Evolutionary conservation across 768 basidiomycete genomes (phyloP).

Genomic region (Leccinellum albellum): DNA sequence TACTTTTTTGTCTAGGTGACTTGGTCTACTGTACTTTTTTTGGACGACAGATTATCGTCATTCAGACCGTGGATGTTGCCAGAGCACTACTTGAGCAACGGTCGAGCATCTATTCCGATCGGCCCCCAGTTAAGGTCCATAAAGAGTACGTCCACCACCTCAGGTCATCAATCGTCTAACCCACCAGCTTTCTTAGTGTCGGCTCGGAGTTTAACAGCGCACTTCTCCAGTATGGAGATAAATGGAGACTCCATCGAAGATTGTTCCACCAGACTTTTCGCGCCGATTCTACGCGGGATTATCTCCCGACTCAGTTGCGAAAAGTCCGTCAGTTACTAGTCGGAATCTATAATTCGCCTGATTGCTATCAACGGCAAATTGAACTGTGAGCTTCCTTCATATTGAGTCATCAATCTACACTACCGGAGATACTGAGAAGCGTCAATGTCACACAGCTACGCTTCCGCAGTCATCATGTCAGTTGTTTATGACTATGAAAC

Average conservation of each 20-base stretch:
- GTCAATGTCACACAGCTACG: slow-evolving; percentile 21
- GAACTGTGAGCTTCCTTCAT: slow-evolving; percentile 26
- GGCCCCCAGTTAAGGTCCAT: slow-evolving; percentile 29
- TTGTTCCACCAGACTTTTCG: slow-evolving; percentile 33
- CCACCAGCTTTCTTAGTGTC: slow-evolving; percentile 11
- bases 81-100: slow-evolving; percentile 36
- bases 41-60: slow-evolving; percentile 31
- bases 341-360: slow-evolving; percentile 21
- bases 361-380: slow-evolving; percentile 26
- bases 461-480: slow-evolving; percentile 32
- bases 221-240: slow-evolving; percentile 27
- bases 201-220: slow-evolving; percentile 32
- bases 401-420: not conserved
- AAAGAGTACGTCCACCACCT: slow-evolving; percentile 20
- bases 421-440: slow-evolving; percentile 3
- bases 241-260: slow-evolving; percentile 31
- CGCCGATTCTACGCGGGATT: slow-evolving; percentile 23
- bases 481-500: slow-evolving; percentile 33
- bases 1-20: slow-evolving; percentile 21
- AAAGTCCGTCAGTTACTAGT: slow-evolving; percentile 26
- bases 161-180: slow-evolving; percentile 1
- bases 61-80: slow-evolving; percentile 31
- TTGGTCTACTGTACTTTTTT: slow-evolving; percentile 31
- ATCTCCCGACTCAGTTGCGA: slow-evolving; percentile 26
- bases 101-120: slow-evolving; percentile 35